Evolutionary conservation across 2,329 filamentous ascomycete genomes (phyloP), one percentile per base, ranked within the genome.

Genomic region (Alternaria viburni): DNA sequence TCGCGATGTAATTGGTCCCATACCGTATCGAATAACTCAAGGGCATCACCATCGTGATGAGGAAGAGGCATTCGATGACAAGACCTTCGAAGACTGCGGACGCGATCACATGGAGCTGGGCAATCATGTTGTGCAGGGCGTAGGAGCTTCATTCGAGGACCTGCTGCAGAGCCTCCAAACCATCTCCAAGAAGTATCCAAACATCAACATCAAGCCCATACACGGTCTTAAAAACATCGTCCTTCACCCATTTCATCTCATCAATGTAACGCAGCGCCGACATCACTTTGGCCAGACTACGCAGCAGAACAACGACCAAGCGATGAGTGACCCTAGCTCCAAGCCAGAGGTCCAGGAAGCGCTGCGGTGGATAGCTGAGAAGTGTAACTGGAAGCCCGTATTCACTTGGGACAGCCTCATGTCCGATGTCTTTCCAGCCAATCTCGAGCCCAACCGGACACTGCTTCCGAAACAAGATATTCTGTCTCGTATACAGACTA

Each of bases 391-490:
- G 76, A 77, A 70, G 51, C 77, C 77, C 1, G 71, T 77, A 11
- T 66, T 79, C 1, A 67, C 72, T 9, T 79, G 77, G 77, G 76
- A 78, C 17, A 68, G 46, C 28, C 73, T 79, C 74, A 78, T 78
- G 76, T 79, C 74, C 56, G 77, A 79, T 47, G 77, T 76, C 2
- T 79, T 79, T 32, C 77, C 77, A 6, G 73, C 70, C 2, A 79
- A 79, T 54, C 68, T 79, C 15, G 75, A 77, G 54, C 68, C 71
- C 10, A 71, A 54, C 36, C 67, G 72, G 36, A 69, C 69, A 1
- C 70, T 77, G 45, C 69, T 77, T 6, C 73, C 75, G 4, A 79
- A 78, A 56, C 58, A 65, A 13, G 74, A 79, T 17, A 69, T 79
- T 13, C 45, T 79, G 6, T 67, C 67, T 6, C 72, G 75, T 25